A percentile compares a stretch with the other conserved stretches of the same genome.
phyloP scores from a whole-genome alignment of 2,329 filamentous ascomycete species.

The Alternaria panax region DNA sequence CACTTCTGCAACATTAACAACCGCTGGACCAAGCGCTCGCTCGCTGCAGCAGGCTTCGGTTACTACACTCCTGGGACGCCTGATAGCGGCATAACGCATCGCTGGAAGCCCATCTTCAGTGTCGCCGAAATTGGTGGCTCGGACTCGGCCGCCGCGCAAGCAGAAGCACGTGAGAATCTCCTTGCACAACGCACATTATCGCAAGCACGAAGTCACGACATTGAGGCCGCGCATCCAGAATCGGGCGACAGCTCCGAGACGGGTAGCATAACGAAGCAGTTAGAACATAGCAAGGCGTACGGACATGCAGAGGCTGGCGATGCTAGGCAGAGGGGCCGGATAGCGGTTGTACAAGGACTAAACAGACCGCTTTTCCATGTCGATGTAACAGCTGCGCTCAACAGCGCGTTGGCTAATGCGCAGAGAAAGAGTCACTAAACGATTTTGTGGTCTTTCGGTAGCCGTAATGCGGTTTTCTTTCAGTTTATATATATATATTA shows the following conservation, averaged over 20 bases:
- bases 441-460: not conserved
- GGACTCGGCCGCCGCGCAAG: slow-evolving; percentile 73
- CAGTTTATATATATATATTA: not conserved
- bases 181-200: slow-evolving; percentile 26
- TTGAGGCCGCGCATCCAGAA: slow-evolving; percentile 27
- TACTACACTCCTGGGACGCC: slow-evolving; percentile 68
- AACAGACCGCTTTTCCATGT: slow-evolving; percentile 96
- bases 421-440: slow-evolving; percentile 46
- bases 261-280: slow-evolving; percentile 43
- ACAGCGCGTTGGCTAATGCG: slow-evolving; percentile 85
- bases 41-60: slow-evolving; percentile 89
- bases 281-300: slow-evolving; percentile 44
- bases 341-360: slow-evolving; percentile 77
- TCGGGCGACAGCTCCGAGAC: slow-evolving; percentile 27
- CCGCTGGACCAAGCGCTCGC: slow-evolving; percentile 91
- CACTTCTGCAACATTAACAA: slow-evolving; percentile 93
- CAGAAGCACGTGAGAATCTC: slow-evolving; percentile 71
- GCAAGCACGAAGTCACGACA: slow-evolving; percentile 59
- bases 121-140: slow-evolving; percentile 86
- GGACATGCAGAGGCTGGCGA: slow-evolving; percentile 40
- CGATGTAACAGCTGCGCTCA: slow-evolving; percentile 88
- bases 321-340: slow-evolving; percentile 38
- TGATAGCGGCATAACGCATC: slow-evolving; percentile 62
- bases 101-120: slow-evolving; percentile 93
- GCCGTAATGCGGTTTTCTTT: not conserved